Base-by-base conservation (phyloP, 2,329 filamentous ascomycete genomes). In the Trichothecium sympodiale region DNA sequence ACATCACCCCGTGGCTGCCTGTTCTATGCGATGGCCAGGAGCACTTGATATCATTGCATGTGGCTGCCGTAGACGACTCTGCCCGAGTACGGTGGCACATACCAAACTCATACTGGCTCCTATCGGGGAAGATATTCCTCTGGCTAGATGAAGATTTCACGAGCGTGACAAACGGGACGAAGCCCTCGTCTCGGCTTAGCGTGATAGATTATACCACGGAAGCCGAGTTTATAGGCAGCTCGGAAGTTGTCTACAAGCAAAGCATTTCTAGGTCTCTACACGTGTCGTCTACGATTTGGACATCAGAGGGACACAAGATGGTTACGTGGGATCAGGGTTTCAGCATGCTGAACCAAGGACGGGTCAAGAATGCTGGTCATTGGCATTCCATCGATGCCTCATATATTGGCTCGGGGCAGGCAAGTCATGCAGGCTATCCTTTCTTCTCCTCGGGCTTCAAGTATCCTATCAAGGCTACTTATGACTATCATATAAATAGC, bases 121-220 rank as follows among this genome's bases (percentile, higher is more conserved):
- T 91, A 3, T 81, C 79, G 0, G 84, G 82, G 28, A 91, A 88
- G 54, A 64, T 89, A 9, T 89, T 91, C 51, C 46, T 87, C n/a
- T 91, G 83, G 75, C 64, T 80, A 1, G 76, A 80, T 45, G 51
- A 59, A 3, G 27, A 2, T 41, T 63, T 12, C 36, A 45, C 5
- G 43, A 25, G 20, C 10, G 10, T 25, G 6, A 25, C 20, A 6
- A 25, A 25, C 20, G 20, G 39, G 29, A 46, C 38, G 14, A 35
- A 8, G 15, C 20, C n/a, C n/a, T 9, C 8, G 25, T 35, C 13
- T 17, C 25, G 29, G 8, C n/a, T 15, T 28, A 56, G 39, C 1
- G 72, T 76, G 0, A 50, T 47, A 4, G 68, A 83, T 38, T 41
- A 51, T 1, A 50, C 8, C 16, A n/a, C n/a, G n/a, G n/a, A n/a